Percentiles rank a stretch among this genome's conserved stretches.
Conservation (phyloP, 345 rosid genomes). For the Trapa incisa region DNA sequence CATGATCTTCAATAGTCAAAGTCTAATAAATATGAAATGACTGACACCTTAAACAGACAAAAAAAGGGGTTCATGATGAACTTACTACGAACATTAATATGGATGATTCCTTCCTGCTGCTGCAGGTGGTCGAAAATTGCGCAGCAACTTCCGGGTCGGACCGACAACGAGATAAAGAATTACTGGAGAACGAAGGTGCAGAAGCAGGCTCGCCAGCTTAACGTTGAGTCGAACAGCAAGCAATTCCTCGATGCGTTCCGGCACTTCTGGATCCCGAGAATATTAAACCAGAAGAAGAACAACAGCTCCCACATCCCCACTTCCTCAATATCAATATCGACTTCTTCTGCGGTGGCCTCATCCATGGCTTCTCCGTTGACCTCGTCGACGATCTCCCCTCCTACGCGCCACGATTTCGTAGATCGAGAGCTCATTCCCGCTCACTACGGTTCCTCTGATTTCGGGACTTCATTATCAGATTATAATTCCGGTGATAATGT, state of each 20-base stretch:
- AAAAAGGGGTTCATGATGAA: neutral
- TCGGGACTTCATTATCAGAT: neutral
- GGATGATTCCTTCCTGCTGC: neutral
- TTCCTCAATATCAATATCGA: slow-evolving; percentile 7
- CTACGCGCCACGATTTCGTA: neutral
- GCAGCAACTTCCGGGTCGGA: slow-evolving; percentile 81
- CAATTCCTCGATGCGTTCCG: slow-evolving; percentile 55
- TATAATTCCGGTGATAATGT: slow-evolving; percentile 10
- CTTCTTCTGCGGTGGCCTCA: neutral
- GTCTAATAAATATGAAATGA: too few relatives aligned
- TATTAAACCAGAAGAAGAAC: slow-evolving; percentile 40
- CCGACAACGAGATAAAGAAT: slow-evolving; percentile 89
- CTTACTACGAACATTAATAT: too few relatives aligned
- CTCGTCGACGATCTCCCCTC: neutral
- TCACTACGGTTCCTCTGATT: slow-evolving; percentile 1
- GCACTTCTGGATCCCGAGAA: slow-evolving; percentile 62
- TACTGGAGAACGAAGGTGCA: slow-evolving; percentile 96
- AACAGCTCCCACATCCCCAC: slow-evolving; percentile 21
- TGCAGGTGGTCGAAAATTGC: slow-evolving; percentile 85
- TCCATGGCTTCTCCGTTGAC: neutral
- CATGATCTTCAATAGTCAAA: too few relatives aligned
- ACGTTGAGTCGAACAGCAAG: slow-evolving; percentile 61
- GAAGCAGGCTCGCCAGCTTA: slow-evolving; percentile 74
- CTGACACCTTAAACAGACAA: too few relatives aligned
- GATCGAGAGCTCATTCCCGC: neutral